Percentiles rank a stretch among this genome's conserved stretches.
Evolutionary conservation across 1,139 yeast species (phyloP).

Genomic region (Zygoascus meyerae): DNA sequence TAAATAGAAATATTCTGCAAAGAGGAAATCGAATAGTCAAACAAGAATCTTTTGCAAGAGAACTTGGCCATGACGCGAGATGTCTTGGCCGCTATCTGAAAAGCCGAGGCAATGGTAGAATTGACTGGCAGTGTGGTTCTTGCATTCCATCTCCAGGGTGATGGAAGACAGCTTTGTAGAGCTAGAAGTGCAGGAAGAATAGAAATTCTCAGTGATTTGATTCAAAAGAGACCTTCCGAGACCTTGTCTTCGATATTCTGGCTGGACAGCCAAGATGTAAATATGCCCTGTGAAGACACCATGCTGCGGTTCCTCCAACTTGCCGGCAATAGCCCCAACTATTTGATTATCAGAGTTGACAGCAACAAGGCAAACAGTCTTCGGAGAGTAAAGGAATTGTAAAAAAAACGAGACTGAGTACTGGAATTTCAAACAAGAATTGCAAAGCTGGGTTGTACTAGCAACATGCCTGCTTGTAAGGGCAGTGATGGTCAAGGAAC

Average conservation of each 20-base stretch:
- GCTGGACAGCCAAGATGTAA: slow-evolving; percentile 18
- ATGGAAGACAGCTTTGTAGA: slow-evolving; percentile 8
- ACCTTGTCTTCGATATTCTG: slow-evolving; percentile 17
- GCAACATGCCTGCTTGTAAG: slow-evolving; percentile 10
- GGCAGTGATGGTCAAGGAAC: too few species aligned
- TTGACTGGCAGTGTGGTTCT: slow-evolving; percentile 11
- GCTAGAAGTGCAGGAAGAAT: slow-evolving; percentile 4
- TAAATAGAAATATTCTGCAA: background rate
- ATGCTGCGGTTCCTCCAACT: slow-evolving; percentile 9
- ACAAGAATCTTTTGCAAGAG: background rate
- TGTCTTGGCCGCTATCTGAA: background rate
- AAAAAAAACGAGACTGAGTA: slow-evolving; percentile 21
- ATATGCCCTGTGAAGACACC: slow-evolving; percentile 16
- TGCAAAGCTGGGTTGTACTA: slow-evolving; percentile 16
- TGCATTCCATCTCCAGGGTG: slow-evolving; percentile 12
- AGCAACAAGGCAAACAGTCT: slow-evolving; percentile 16
- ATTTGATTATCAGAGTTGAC: slow-evolving; percentile 10
- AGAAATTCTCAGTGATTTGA: slow-evolving; percentile 13
- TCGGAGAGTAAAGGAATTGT: slow-evolving; percentile 20
- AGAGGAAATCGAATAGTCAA: background rate
- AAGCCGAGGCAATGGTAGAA: slow-evolving; percentile 17
- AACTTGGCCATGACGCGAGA: background rate
- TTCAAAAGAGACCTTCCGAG: slow-evolving; percentile 15
- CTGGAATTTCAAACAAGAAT: slow-evolving; percentile 14
- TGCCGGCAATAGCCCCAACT: slow-evolving; percentile 21